Evolutionary conservation across 2,329 filamentous ascomycete genomes (phyloP).

Genomic region (Penicillium sp.): DNA sequence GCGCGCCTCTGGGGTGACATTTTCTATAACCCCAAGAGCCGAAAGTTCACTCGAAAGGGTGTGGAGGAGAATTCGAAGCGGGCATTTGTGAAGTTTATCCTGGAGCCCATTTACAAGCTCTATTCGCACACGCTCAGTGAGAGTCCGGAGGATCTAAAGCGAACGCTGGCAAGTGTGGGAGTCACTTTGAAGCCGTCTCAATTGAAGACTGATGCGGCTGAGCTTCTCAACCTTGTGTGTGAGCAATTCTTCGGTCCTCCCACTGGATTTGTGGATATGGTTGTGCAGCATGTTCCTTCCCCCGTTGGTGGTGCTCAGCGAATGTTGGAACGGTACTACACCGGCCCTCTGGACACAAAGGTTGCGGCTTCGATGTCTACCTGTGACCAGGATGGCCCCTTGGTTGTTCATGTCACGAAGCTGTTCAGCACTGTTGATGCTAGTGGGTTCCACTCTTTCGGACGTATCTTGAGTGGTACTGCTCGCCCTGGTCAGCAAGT

Average conservation of each 20-base stretch:
- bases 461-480: conserved; percentile 90
- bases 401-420: conserved; percentile 92
- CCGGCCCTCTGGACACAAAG: conserved; percentile 82
- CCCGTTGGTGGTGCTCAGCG: conserved; percentile 77
- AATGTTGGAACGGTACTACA: conserved; percentile 86
- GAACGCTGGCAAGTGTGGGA: conserved; percentile 77
- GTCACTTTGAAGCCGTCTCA: conserved; percentile 91
- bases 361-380: conserved; percentile 78
- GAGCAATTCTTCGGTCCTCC: conserved; percentile 94
- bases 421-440: conserved; percentile 89
- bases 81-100: conserved; percentile 90
- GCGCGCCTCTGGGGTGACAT: conserved; percentile 92
- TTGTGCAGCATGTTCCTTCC: conserved; percentile 86
- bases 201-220: conserved; percentile 86
- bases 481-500: conserved; percentile 82
- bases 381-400: conserved; percentile 86
- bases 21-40: conserved; percentile 89
- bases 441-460: conserved; percentile 88
- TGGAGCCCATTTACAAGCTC: conserved; percentile 97
- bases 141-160: conserved; percentile 81
- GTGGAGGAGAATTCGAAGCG: conserved; percentile 80
- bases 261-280: conserved; percentile 93
- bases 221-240: conserved; percentile 86
- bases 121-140: conserved; percentile 95
- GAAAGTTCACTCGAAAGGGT: conserved; percentile 88